Evolutionary conservation across 2,329 filamentous ascomycete species (phyloP).

Genomic region (Hansfordia pulvinata): DNA sequence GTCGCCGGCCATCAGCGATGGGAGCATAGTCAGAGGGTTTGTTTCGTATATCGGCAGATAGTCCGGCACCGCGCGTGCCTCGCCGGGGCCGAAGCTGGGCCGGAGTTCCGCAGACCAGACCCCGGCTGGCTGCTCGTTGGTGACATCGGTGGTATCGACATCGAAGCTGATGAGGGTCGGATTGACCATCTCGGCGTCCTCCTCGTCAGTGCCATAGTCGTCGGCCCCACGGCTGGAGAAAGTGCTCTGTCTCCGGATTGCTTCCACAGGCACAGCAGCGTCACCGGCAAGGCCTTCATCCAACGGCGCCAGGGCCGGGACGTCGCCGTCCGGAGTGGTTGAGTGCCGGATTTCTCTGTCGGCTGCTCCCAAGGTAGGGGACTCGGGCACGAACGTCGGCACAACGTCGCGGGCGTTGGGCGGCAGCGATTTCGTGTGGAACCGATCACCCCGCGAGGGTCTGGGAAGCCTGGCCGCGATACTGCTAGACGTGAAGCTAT

Average conservation of each 20-base stretch:
- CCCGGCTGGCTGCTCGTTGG: conserved; percentile 33
- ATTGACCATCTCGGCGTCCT: conserved; percentile 39
- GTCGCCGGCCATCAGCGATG: conserved; percentile 30
- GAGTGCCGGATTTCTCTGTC: conserved; percentile 16
- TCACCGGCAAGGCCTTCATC: conserved; percentile 12
- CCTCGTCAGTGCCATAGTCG: conserved; percentile 42
- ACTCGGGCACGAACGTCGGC: conserved; percentile 13
- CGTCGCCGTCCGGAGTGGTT: conserved; percentile 8
- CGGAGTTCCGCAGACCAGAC: conserved; percentile 46
- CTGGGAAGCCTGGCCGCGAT: conserved; percentile 2
- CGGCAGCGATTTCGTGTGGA: conserved; percentile 1
- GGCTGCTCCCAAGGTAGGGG: conserved; percentile 15
- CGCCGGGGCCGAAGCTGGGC: conserved; percentile 27
- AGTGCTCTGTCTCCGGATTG: conserved; percentile 27
- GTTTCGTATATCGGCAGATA: conserved; percentile 25
- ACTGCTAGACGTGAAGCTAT: conserved; percentile 23
- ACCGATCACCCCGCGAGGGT: conserved; percentile 1
- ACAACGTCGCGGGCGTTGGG: conserved; percentile 2
- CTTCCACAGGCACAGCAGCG: conserved; percentile 16
- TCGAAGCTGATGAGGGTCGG: conserved; percentile 48
- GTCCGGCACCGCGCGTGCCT: conserved; percentile 16
- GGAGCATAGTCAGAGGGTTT: conserved; percentile 35
- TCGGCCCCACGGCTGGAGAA: conserved; percentile 31
- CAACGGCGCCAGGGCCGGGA: conserved; percentile 11
- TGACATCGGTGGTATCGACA: conserved; percentile 42